These are phyloP conservation scores for Pontederia paniculata DNA, from an alignment of 176 grass and related monocot species.

Conservation along the genomic window DNA sequence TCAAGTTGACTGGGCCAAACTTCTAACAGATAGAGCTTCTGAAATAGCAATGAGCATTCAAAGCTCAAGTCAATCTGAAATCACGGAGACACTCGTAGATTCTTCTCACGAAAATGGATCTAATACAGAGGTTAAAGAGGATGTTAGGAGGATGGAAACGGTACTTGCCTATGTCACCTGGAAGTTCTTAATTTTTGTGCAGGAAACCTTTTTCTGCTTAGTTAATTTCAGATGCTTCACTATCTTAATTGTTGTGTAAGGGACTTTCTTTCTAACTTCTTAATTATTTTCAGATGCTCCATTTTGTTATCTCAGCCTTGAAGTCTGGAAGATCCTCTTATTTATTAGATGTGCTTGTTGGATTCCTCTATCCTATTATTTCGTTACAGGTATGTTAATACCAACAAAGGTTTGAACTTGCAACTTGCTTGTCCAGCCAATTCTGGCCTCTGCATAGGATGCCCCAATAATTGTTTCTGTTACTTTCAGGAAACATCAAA, in stretches of 20 bases:
- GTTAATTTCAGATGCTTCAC: too few species aligned
- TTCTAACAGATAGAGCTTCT: constrained; percentile 54
- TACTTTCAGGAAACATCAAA: constrained; percentile 83
- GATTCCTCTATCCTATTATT: constrained; percentile 63
- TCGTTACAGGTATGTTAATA: constrained; percentile 61
- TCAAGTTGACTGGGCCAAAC: constrained; percentile 55
- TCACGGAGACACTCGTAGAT: constrained; percentile 29
- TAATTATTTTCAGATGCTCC: constrained; percentile 61
- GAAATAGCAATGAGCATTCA: constrained; percentile 70
- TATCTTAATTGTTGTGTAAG: too few species aligned
- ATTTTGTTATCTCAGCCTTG: constrained; percentile 79
- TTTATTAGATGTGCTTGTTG: constrained; percentile 63
- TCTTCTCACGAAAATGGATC: constrained; percentile 34
- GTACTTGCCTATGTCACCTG: constrained; percentile 25
- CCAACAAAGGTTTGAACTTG: not conserved
- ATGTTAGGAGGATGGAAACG: constrained; percentile 77
- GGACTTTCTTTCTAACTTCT: too few species aligned
- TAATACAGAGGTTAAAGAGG: constrained; percentile 30
- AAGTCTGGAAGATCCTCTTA: constrained; percentile 87
- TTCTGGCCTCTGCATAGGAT: too few species aligned
- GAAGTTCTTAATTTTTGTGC: too few species aligned
- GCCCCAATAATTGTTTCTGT: not conserved
- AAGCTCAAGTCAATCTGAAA: constrained; percentile 53
- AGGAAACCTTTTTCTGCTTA: too few species aligned
- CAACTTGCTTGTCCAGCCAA: not conserved